Percentiles rank a stretch among this genome's conserved stretches.
Conservation (phyloP, 306 rosid species). For the Dryas alaskensis region DNA sequence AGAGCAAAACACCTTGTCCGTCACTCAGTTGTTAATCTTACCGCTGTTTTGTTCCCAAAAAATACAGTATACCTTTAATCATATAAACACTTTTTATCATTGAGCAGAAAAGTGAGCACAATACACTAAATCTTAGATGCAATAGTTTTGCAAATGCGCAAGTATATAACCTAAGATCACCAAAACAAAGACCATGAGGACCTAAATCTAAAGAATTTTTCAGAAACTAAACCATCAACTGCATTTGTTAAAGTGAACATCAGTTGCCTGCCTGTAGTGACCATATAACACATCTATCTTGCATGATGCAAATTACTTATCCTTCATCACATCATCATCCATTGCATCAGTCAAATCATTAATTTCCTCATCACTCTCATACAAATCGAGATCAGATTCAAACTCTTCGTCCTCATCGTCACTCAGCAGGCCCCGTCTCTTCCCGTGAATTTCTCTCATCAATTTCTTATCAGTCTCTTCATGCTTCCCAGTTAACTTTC, state of each 20-base stretch:
- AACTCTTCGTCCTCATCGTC: slow-evolving; percentile 30
- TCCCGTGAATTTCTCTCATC: slow-evolving; percentile 55
- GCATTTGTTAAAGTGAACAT: not conserved
- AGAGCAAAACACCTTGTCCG: not conserved
- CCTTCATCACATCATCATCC: slow-evolving; percentile 5
- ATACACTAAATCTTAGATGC: too few species aligned
- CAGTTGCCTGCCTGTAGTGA: too few species aligned
- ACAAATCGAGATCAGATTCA: slow-evolving; percentile 24
- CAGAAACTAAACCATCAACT: not conserved
- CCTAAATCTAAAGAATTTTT: not conserved
- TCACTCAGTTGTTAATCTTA: not conserved
- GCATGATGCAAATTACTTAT: not conserved
- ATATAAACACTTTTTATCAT: not conserved
- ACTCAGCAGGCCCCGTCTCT: slow-evolving; percentile 21
- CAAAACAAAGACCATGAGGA: not conserved
- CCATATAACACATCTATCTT: not conserved
- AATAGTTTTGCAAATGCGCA: not conserved
- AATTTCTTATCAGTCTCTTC: slow-evolving; percentile 50
- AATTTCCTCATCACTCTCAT: slow-evolving; percentile 22
- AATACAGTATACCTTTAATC: not conserved
- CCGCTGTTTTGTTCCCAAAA: not conserved
- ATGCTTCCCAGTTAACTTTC: slow-evolving; percentile 51
- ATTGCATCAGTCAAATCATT: slow-evolving; percentile 10
- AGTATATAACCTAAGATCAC: not conserved
- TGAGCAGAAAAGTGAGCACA: not conserved